These are phyloP conservation scores for Acanthamoeba royreba DNA, from an alignment of 208 protist species.

Conservation along the genomic window DNA sequence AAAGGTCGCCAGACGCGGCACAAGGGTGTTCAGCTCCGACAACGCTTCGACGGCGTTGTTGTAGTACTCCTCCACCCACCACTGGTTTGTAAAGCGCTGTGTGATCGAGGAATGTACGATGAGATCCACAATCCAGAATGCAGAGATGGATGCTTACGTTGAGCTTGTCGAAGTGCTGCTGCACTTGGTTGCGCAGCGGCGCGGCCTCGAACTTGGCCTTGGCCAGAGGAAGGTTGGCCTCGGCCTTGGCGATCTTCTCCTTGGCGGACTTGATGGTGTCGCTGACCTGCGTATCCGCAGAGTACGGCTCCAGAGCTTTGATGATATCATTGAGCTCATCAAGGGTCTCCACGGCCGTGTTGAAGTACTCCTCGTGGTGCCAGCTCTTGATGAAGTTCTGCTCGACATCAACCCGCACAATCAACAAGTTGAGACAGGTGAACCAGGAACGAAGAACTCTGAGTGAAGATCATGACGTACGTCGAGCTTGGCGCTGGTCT, in stretches of 20 bases:
- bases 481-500: background rate
- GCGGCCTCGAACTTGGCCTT: slow-evolving; percentile 44
- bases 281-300: background rate
- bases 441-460: too few relatives aligned
- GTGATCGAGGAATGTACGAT: background rate
- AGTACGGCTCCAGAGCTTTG: background rate
- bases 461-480: too few relatives aligned
- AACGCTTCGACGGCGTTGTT: background rate
- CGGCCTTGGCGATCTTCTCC: slow-evolving; percentile 14
- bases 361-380: background rate
- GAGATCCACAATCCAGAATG: background rate
- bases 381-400: background rate
- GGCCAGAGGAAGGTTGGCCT: slow-evolving; percentile 9
- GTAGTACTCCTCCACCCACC: slow-evolving; percentile 19
- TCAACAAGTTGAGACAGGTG: too few relatives aligned
- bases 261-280: background rate
- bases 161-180: slow-evolving; percentile 47
- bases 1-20: slow-evolving; percentile 31
- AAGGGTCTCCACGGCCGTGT: background rate
- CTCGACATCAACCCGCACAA: too few relatives aligned
- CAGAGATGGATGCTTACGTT: background rate
- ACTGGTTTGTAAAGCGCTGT: background rate
- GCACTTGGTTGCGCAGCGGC: background rate
- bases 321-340: background rate
- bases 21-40: background rate